Conservation (phyloP, 768 basidiomycete species). For the Boletus eberwhitei region DNA sequence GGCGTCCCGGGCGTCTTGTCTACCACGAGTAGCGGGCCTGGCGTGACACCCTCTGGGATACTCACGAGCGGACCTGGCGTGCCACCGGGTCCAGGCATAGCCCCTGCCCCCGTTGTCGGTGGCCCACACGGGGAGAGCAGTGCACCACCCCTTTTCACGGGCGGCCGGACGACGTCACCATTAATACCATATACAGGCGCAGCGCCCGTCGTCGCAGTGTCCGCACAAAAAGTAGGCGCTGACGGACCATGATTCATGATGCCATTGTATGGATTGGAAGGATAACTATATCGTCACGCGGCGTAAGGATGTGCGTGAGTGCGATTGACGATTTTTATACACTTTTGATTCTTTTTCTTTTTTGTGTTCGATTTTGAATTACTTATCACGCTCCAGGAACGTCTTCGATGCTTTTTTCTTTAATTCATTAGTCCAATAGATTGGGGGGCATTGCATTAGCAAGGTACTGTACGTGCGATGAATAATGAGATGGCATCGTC, state of each 20-base stretch:
- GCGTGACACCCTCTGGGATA: conserved; percentile 24
- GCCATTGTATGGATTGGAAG: not conserved
- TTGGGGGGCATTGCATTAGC: not conserved
- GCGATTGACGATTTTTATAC: not conserved
- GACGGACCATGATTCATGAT: conserved; percentile 19
- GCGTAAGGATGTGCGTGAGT: not conserved
- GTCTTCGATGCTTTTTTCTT: conserved; percentile 1
- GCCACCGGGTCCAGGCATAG: conserved; percentile 28
- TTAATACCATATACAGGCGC: conserved; percentile 19
- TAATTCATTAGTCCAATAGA: conserved; percentile 1
- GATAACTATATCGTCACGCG: not conserved
- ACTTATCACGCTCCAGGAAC: not conserved
- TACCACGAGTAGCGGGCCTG: conserved; percentile 11
- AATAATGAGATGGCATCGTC: conserved; percentile 4
- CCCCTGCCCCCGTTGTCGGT: conserved; percentile 16
- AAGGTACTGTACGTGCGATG: conserved; percentile 1
- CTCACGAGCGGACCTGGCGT: conserved; percentile 30
- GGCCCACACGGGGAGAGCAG: conserved; percentile 9
- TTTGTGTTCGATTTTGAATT: not conserved
- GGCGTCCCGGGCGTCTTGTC: conserved; percentile 28
- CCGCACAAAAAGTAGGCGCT: conserved; percentile 19
- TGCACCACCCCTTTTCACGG: conserved; percentile 8
- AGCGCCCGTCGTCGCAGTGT: conserved; percentile 1
- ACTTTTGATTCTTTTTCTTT: not conserved
- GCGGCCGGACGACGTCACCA: conserved; percentile 22